phyloP scores from a whole-genome alignment of 352 stramenopile species.

The Phytophthora vignae region DNA sequence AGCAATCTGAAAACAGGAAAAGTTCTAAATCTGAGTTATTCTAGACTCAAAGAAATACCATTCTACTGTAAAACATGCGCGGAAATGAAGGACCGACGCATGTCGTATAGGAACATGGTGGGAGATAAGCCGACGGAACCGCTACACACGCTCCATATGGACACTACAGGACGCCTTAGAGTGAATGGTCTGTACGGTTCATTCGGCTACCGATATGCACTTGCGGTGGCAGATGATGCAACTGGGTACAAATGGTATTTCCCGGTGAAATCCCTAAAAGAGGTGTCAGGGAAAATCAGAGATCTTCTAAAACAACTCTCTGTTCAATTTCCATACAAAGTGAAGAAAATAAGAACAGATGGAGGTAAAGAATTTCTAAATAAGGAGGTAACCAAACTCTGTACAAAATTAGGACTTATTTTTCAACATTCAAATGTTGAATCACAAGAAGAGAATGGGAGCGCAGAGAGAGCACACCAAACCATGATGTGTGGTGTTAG shows the following conservation, averaged over 20 bases:
- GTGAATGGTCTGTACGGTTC: background rate
- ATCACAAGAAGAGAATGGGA: background rate
- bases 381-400: background rate
- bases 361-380: background rate
- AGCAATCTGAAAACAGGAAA: background rate
- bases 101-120: background rate
- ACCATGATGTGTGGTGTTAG: background rate
- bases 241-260: background rate
- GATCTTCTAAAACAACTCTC: background rate
- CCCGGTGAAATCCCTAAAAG: background rate
- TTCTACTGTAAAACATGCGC: background rate
- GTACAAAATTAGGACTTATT: background rate
- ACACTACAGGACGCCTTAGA: background rate
- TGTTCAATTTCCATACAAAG: background rate
- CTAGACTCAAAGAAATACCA: background rate
- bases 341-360: background rate
- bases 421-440: background rate
- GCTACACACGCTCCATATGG: background rate
- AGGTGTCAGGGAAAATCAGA: background rate
- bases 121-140: background rate
- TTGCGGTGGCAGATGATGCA: background rate
- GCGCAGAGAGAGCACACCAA: background rate
- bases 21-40: background rate
- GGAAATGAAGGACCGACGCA: background rate
- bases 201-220: background rate